Evolutionary conservation across 2,329 filamentous ascomycete genomes (phyloP), one percentile per base, ranked within the genome.

Genomic region (Claviceps capensis): DNA sequence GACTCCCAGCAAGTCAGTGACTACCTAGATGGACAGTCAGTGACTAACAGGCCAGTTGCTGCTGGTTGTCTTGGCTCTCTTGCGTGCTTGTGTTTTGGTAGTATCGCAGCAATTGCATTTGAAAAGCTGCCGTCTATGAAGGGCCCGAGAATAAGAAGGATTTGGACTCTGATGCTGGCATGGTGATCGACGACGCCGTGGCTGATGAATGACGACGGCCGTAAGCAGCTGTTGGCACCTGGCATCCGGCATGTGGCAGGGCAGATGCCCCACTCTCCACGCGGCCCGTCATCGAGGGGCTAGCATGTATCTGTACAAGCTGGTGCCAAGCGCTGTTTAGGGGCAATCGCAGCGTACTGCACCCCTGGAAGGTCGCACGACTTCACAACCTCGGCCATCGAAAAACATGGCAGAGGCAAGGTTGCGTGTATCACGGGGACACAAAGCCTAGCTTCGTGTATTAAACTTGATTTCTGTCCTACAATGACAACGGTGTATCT

Each of bases 231-330:
- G 40, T 34, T 30, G 26, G 30, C 42, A 43, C 14, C 19, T 43
- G 42, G 19, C 19, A 43, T 14, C 17, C 22, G 41, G 19, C 42
- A 26, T 26, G 42, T 23, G 19, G 22, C n/a, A 11, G 40, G 40
- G 9, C 42, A 23, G 13, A 19, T 37, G 40, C 48, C 48, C 38
- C 38, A 40, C 42, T 34, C 11, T 50, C 49, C 49, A 50, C 42
- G 49, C 49, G 49, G 49, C 41, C 41, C 49, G 42, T 40, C 48
- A 14, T 45, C 40, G 48, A 34, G 40, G 48, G 26, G 48, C 38
- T 8, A 30, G 6, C 7, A 41, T 2, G 40, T 42, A 42, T 42
- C 40, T 11, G 17, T 42, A 42, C 40, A 19, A 19, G 40, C 16
- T 1, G 4, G 6, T 42, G 40, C 14, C 16, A 7, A 8, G 38